Base-by-base conservation (phyloP, 2,329 filamentous ascomycete genomes). In the Ascosphaera apis region DNA sequence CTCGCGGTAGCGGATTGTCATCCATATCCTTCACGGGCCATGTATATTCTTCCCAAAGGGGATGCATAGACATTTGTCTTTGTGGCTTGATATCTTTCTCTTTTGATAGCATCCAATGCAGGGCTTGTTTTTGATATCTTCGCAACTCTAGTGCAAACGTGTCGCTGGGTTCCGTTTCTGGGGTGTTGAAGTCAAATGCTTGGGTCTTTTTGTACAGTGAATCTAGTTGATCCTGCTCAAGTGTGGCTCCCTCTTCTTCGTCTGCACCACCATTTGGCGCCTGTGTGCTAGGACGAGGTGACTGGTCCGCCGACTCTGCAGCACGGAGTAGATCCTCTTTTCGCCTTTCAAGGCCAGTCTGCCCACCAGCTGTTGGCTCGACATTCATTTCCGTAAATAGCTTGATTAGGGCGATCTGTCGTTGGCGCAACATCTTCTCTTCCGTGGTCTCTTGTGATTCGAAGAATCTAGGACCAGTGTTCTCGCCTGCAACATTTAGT, bases 71-170 rank as follows among this genome's bases (percentile, higher is more conserved):
- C 3, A 63, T 62, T 47, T 84, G 73, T 37, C 72, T 70, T 27
- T 72, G 67, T 8, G 70, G 66, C 44, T 72, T 74, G 41, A 78
- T 67, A 42, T 91, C 72, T 46, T 73, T 86, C 52, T 98, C 88
- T 52, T 95, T 95, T 3, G 74, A 67, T 42, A 95, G 65, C 83
- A 98, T 93, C 88, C 88, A 98, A 50, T 93, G 65, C 4, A 98
- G 58, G 1, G 88, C 83, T 54, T 98, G 88, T 49, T 83, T 92
- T 52, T 98, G 88, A 45, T 98, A 98, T 36, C 81, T 82, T 2
- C 88, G 73, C 18, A 98, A 62, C 27, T 73, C 65, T 72, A 98
- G 74, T 4, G 66, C 65, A 53, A 98, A 98, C 0, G 73, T 81
- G 6, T 75, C 65, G 4, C 78, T 72, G 7, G 88, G 86, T 45